A percentile compares a stretch with the other conserved stretches of the same genome.
These are phyloP conservation scores for Coleophoma cylindrospora DNA, from an alignment of 2,329 filamentous ascomycete species.

Conservation along the genomic window DNA sequence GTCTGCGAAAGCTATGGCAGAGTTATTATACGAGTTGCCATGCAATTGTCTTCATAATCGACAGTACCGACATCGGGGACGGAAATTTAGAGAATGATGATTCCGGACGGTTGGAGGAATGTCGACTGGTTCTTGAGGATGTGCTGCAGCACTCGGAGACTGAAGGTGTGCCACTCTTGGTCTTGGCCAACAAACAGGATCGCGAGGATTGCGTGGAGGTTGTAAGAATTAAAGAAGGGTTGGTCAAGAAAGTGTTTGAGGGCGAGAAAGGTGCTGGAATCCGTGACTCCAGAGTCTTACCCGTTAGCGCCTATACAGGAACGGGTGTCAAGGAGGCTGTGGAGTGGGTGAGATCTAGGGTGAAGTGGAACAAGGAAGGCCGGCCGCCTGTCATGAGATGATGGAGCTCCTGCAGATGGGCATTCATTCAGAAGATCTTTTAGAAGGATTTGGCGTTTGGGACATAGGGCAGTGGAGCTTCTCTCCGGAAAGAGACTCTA, in stretches of 20 bases:
- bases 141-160: conserved; percentile 84
- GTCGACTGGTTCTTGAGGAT: conserved; percentile 81
- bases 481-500: background rate
- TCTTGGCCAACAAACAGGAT: conserved; percentile 97
- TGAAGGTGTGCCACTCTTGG: conserved; percentile 84
- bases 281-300: conserved; percentile 84
- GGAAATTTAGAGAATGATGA: conserved; percentile 41
- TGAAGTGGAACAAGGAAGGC: conserved; percentile 95
- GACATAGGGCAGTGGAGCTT: no score
- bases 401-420: background rate
- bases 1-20: conserved; percentile 86
- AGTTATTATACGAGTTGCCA: conserved; percentile 92
- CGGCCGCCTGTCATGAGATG: conserved; percentile 89
- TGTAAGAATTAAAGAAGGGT: conserved; percentile 91
- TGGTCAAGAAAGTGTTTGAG: conserved; percentile 94
- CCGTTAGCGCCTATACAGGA: conserved; percentile 83
- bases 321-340: conserved; percentile 89
- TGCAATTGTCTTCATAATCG: conserved; percentile 96
- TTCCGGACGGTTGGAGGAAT: conserved; percentile 73
- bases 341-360: conserved; percentile 90
- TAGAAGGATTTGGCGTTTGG: conserved; percentile 13
- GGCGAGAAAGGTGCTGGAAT: conserved; percentile 83
- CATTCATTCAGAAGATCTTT: no score
- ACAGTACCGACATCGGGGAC: conserved; percentile 89
- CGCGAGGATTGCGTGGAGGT: conserved; percentile 97